Conservation (phyloP, 805 yeast species). For the Kuraishia capsulata region DNA sequence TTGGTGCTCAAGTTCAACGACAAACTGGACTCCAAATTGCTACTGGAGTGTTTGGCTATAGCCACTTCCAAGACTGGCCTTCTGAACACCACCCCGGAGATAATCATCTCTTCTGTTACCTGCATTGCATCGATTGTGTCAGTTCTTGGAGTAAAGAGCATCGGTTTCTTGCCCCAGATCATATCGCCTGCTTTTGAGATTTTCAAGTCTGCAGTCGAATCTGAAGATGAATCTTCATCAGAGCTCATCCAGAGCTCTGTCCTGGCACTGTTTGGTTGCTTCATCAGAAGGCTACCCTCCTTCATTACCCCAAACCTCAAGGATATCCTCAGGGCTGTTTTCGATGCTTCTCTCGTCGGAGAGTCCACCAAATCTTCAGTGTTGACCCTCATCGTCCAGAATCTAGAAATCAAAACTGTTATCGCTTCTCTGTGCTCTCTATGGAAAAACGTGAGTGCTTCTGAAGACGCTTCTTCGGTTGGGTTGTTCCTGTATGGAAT, state of each 20-base stretch:
- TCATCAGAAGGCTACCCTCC: constrained; percentile 77
- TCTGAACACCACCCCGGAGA: constrained; percentile 34
- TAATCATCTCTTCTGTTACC: constrained; percentile 64
- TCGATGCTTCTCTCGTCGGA: constrained; percentile 50
- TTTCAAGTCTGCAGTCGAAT: constrained; percentile 28
- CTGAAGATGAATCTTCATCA: constrained; percentile 16
- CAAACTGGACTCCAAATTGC: constrained; percentile 33
- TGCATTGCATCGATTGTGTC: constrained; percentile 63
- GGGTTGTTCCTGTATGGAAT: constrained; percentile 64
- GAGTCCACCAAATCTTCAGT: constrained; percentile 53
- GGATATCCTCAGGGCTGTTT: constrained; percentile 49
- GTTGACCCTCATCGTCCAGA: constrained; percentile 50
- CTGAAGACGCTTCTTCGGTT: constrained; percentile 35
- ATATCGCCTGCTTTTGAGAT: constrained; percentile 64
- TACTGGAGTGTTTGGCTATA: constrained; percentile 39
- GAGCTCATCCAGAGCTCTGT: constrained; percentile 58
- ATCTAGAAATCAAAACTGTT: constrained; percentile 57
- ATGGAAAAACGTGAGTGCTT: constrained; percentile 40
- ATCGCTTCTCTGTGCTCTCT: constrained; percentile 51
- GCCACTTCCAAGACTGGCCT: constrained; percentile 43
- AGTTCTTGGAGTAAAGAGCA: constrained; percentile 74
- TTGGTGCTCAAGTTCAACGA: constrained; percentile 57
- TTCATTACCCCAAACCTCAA: constrained; percentile 66
- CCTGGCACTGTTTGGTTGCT: constrained; percentile 60
- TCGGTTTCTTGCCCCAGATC: constrained; percentile 79